Evolutionary conservation across 75 land plant genomes (phyloP), one percentile per base, ranked within the genome.

Genomic region (Cunninghamia lanceolata): DNA sequence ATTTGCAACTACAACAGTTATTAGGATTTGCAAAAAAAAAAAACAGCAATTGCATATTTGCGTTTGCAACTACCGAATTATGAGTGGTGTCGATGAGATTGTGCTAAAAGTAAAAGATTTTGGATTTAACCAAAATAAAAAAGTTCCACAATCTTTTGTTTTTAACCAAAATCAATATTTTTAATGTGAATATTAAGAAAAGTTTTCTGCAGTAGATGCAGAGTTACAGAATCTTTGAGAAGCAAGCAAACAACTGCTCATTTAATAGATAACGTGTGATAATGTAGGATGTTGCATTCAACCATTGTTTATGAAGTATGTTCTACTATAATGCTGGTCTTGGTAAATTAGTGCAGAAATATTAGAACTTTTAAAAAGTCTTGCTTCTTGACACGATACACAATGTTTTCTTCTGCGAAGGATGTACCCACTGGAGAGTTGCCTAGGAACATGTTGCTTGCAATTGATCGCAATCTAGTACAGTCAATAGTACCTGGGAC

Each of bases 401-500:
- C 11, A n/a, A 28, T 45, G 34, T 13, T 43, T 80, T 80, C 32
- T 4, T 73, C 75, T 34, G 34, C 82, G 56, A 85, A 98, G 99
- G 99, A 96, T 93, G 99, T 98, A 9, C 99, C 99, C 4, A 95
- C 99, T 56, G 99, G 99, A 74, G 99, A 98, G 93, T 94, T 98
- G 78, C 99, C 99, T 17, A 90, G 99, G n/a, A 96, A 98, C 85
- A 89, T 96, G 90, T 91, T 98, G 74, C 94, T 98, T 16, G 95
- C 99, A 5, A 91, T 95, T 76, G 99, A 98, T 85, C 91, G 99
- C 28, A 92, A 91, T 81, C 91, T 98, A 83, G 99, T 96, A 3
- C 99, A 98, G 86, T 93, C 95, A 77, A 93, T 95, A 81, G 95
- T 94, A 16, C 99, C 99, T 82, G 99, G 99, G 7, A 96, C 99